phyloP scores from a whole-genome alignment of 192 early-diverging fungal species.

The Rhizophagus clarus region DNA sequence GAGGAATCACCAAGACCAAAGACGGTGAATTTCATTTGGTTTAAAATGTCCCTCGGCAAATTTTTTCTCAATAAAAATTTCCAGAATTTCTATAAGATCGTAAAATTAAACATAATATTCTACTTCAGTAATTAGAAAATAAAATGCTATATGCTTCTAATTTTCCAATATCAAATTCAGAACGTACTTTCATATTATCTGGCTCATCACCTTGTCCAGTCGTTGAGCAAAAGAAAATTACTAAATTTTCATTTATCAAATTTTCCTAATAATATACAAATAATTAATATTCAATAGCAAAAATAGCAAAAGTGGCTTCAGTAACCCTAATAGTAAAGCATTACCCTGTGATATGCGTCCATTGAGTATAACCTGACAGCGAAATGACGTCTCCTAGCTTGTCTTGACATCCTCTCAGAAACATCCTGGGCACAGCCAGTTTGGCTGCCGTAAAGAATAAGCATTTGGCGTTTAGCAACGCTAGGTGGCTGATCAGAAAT shows the following conservation, averaged over 20 bases:
- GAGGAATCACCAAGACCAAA: slow-evolving; percentile 97
- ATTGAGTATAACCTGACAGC: slow-evolving; percentile 62
- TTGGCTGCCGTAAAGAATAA: slow-evolving; percentile 90
- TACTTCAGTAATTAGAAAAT: no score
- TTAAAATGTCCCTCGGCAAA: slow-evolving; percentile 65
- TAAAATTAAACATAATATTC: slow-evolving; percentile 21
- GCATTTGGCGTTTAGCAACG: slow-evolving; percentile 40
- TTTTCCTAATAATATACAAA: slow-evolving; percentile 43
- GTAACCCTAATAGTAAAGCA: neutral
- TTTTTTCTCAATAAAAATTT: slow-evolving; percentile 84
- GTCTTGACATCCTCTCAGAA: slow-evolving; percentile 78
- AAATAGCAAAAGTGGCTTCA: neutral
- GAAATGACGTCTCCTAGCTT: slow-evolving; percentile 79
- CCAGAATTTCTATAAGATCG: slow-evolving; percentile 72
- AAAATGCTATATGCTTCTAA: neutral
- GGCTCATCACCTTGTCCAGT: slow-evolving; percentile 94
- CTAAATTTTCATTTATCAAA: slow-evolving; percentile 60
- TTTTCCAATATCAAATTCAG: neutral
- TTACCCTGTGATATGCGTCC: slow-evolving; percentile 75
- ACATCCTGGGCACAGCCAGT: slow-evolving; percentile 93
- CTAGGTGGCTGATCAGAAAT: neutral
- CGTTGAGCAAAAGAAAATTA: slow-evolving; percentile 88
- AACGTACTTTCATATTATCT: slow-evolving; percentile 80
- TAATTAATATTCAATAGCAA: no score
- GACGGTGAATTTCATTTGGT: slow-evolving; percentile 75